phyloP scores from a whole-genome alignment of 73 alveolate genomes.

The Tetrahymena malaccensis region DNA sequence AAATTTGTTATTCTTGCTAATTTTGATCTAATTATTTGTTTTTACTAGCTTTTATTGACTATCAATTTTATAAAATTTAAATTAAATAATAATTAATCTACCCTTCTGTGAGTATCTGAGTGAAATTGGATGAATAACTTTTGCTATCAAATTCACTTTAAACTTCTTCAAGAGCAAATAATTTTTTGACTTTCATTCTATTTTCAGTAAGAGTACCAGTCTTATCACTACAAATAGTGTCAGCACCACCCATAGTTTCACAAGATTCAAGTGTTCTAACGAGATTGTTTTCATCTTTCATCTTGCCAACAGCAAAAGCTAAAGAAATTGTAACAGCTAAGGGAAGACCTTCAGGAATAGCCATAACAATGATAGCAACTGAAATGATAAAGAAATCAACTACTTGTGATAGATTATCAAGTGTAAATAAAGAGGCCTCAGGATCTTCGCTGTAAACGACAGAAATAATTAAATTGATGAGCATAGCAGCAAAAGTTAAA shows the following conservation, averaged over 20 bases:
- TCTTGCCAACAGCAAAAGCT: slow-evolving; percentile 84
- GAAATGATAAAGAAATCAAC: slow-evolving; percentile 80
- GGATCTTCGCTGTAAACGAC: slow-evolving; percentile 42
- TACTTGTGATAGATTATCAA: slow-evolving; percentile 57
- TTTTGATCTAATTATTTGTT: not conserved
- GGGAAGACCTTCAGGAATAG: slow-evolving; percentile 97
- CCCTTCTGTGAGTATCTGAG: slow-evolving; percentile 26
- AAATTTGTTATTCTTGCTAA: not conserved
- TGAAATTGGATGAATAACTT: not conserved
- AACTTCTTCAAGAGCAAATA: slow-evolving; percentile 71
- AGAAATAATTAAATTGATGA: slow-evolving; percentile 49
- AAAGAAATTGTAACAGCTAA: slow-evolving; percentile 91
- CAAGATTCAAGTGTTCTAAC: slow-evolving; percentile 88
- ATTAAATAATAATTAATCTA: not conserved
- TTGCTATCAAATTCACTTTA: slow-evolving; percentile 21
- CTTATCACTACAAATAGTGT: slow-evolving; percentile 87
- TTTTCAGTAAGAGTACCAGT: slow-evolving; percentile 95
- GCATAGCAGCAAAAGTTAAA: slow-evolving; percentile 69
- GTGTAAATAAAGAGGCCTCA: slow-evolving; percentile 49
- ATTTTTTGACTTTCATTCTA: slow-evolving; percentile 77
- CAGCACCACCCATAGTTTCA: slow-evolving; percentile 96
- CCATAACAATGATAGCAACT: slow-evolving; percentile 86
- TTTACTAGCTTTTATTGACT: not conserved
- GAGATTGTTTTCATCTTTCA: slow-evolving; percentile 89
- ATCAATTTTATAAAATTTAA: not conserved